Base-by-base conservation (phyloP, 2,329 filamentous ascomycete species). In the Emergomyces orientalis region DNA sequence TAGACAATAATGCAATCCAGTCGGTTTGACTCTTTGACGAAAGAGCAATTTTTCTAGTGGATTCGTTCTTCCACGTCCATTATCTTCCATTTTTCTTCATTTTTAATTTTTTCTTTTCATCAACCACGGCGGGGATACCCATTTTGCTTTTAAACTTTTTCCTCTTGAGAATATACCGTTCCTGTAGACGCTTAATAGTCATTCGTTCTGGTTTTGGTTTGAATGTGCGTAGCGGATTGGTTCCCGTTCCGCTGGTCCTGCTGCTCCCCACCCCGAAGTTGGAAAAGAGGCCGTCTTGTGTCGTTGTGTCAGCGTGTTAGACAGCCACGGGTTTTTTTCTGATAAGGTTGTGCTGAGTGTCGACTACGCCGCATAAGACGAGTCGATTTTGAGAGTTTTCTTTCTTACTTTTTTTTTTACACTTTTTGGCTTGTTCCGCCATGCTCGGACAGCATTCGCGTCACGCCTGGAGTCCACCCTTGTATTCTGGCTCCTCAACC, bases 1-100 rank as follows among this genome's bases (percentile, higher is more conserved):
- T 73, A 64, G 70, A 75, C 54, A 65, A 65, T 8, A 66, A 64
- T 30, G 68, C 72, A 56, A 68, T 69, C 49, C 67, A 71, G 14
- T 66, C 67, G n/a, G 68, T 59, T 49, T 66, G 67, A 57, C 63
- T 57, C 37, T 58, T 60, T 19, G 43, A 41, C 19, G 61, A 59
- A 56, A 22, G 39, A 43, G 54, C 37, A 19, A 58, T 27, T 7
- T 22, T 41, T 34, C 45, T 25, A 51, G 60, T 57, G 60, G 34
- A 39, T 30, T 63, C 56, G 30, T 55, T 63, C 55, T 61, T 19
- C 59, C 39, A 59, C n/a, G 7, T 47, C 56, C 11, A 45, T 59
- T 47, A 30, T 30, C 39, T 22, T 32, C 13, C 22, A 4, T 19
- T 37, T 1, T 37, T 37, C 34, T 7, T 3, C 32, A 3, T 7